Conservation (phyloP, 106 monocot species). For the Acorus gramineus region DNA sequence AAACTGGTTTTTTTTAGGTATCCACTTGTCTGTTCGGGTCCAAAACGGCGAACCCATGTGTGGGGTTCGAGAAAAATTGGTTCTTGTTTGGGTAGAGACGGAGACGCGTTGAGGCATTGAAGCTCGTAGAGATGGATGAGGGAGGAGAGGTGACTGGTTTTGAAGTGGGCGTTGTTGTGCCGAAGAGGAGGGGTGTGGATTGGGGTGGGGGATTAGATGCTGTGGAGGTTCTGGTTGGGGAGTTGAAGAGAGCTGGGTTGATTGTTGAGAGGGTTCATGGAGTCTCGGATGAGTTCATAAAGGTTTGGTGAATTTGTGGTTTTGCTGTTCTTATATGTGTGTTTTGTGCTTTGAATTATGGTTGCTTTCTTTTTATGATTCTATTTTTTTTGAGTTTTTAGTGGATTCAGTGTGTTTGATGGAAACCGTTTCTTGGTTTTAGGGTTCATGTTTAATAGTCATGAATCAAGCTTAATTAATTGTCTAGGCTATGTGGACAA, state of each 20-base stretch:
- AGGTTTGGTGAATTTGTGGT: slow-evolving; percentile 32
- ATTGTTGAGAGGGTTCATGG: slow-evolving; percentile 58
- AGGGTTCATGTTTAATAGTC: too few relatives aligned
- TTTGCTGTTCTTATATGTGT: background rate
- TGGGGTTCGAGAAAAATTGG: too few relatives aligned
- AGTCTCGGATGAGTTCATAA: slow-evolving; percentile 73
- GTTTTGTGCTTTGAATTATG: background rate
- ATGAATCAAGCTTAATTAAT: too few relatives aligned
- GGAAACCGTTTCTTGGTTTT: too few relatives aligned
- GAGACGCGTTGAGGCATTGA: background rate
- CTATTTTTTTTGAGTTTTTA: too few relatives aligned
- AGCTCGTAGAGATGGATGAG: slow-evolving; percentile 20
- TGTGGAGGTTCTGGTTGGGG: slow-evolving; percentile 53
- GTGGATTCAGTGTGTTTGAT: too few relatives aligned
- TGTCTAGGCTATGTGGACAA: too few relatives aligned
- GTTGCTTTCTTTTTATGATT: too few relatives aligned
- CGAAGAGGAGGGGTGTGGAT: slow-evolving; percentile 40
- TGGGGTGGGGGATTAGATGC: slow-evolving; percentile 17
- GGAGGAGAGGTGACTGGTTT: slow-evolving; percentile 25
- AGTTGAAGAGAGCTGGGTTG: slow-evolving; percentile 58
- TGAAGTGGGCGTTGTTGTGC: slow-evolving; percentile 78
- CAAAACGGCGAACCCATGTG: too few relatives aligned
- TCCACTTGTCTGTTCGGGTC: too few relatives aligned
- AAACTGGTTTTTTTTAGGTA: too few relatives aligned
- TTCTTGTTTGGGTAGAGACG: too few relatives aligned